Evolutionary conservation across 2,329 filamentous ascomycete species (phyloP).

Genomic region (Fusarium agapanthi): DNA sequence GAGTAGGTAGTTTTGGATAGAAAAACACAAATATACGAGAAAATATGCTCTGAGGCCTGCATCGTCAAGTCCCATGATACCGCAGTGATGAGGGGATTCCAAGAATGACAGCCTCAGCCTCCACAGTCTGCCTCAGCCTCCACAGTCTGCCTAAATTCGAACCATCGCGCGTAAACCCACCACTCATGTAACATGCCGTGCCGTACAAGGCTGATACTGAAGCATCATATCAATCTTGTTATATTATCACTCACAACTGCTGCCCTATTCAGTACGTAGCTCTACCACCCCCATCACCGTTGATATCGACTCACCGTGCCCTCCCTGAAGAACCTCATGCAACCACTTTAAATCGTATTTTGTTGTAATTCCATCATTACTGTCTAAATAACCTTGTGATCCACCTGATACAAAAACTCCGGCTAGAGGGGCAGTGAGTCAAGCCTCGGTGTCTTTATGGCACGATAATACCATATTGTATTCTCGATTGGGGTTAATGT

Average conservation of each 20-base stretch:
- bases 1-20: not conserved
- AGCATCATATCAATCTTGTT: not conserved
- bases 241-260: not conserved
- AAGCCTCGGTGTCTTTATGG: not conserved
- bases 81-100: constrained; percentile 8
- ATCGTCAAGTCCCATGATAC: constrained; percentile 17
- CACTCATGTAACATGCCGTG: constrained; percentile 12
- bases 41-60: not conserved
- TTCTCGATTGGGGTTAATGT: not conserved
- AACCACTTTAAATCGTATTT: constrained; percentile 27
- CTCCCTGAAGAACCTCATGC: constrained; percentile 14
- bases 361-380: not conserved
- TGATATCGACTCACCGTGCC: constrained; percentile 16
- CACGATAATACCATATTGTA: constrained; percentile 3
- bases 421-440: constrained; percentile 16
- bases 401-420: constrained; percentile 8
- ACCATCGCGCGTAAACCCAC: constrained; percentile 16
- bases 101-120: constrained; percentile 29
- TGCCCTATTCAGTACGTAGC: not conserved
- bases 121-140: constrained; percentile 37
- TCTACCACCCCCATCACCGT: constrained; percentile 14
- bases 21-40: constrained; percentile 15
- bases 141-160: constrained; percentile 35
- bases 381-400: not conserved
- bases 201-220: constrained; percentile 32